A percentile compares a stretch with the other conserved stretches of the same genome.
Evolutionary conservation across 1,139 yeast species (phyloP).

Genomic region (Diutina siamensis): DNA sequence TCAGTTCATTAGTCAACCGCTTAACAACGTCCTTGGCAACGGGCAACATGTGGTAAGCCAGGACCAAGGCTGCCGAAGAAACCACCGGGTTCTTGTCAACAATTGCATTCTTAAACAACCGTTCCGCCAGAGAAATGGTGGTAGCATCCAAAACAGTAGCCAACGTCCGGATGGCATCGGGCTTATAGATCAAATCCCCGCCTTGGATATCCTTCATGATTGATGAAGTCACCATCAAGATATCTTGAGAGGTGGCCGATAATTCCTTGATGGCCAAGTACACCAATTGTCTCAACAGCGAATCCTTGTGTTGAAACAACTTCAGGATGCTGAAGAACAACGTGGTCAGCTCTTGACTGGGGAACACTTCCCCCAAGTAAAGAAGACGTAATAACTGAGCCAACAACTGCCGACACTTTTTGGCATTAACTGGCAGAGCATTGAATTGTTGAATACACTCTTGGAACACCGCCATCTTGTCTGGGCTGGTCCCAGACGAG

Average conservation of each 20-base stretch:
- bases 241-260: constrained; percentile 75
- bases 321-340: constrained; percentile 90
- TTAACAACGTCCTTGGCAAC: constrained; percentile 86
- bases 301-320: constrained; percentile 87
- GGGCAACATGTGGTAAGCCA: constrained; percentile 83
- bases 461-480: constrained; percentile 95
- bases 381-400: constrained; percentile 63
- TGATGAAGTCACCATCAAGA: constrained; percentile 93
- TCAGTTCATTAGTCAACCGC: constrained; percentile 88
- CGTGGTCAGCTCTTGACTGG: constrained; percentile 81
- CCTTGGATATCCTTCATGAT: constrained; percentile 96
- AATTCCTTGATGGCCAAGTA: constrained; percentile 90
- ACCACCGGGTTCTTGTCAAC: constrained; percentile 85
- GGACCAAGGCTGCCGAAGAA: constrained; percentile 85
- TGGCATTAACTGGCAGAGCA: constrained; percentile 82
- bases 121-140: constrained; percentile 88
- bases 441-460: constrained; percentile 91
- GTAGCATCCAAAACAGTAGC: constrained; percentile 84
- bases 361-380: constrained; percentile 80
- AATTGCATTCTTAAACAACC: constrained; percentile 84
- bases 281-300: constrained; percentile 84
- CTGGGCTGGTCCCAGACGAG: constrained; percentile 47
- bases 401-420: constrained; percentile 69
- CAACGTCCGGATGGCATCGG: constrained; percentile 89
- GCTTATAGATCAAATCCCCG: constrained; percentile 76